Evolutionary conservation across 371 early-diverging fungal genomes (phyloP).

Genomic region (Lichtheimia hyalospora): DNA sequence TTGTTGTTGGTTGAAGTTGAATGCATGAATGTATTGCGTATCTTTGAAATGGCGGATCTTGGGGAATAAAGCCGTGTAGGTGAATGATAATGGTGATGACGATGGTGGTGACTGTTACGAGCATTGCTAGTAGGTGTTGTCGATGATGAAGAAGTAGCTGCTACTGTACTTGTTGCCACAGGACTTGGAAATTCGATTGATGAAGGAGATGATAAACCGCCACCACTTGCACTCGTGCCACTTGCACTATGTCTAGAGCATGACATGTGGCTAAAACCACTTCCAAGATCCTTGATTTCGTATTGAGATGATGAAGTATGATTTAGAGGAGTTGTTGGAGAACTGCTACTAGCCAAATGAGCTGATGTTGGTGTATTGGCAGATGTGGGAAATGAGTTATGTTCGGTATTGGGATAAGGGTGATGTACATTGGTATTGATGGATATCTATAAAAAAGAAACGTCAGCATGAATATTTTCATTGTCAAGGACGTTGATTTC

Average conservation of each 20-base stretch:
- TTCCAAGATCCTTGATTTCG: too few species aligned
- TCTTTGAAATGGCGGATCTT: constrained; percentile 35
- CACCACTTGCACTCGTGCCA: too few species aligned
- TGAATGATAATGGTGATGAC: constrained; percentile 8
- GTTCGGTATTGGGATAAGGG: constrained; percentile 13
- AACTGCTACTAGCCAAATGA: constrained; percentile 17
- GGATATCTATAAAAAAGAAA: constrained; percentile 16
- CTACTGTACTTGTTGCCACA: not conserved
- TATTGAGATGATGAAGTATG: constrained; percentile 3
- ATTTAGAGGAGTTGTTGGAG: constrained; percentile 30
- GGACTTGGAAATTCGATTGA: too few species aligned
- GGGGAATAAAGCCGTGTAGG: constrained; percentile 36
- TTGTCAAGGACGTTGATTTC: constrained; percentile 4
- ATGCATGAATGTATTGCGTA: constrained; percentile 29
- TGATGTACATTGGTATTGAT: constrained; percentile 25
- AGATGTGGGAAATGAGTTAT: constrained; percentile 12
- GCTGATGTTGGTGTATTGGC: constrained; percentile 23
- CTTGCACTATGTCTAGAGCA: too few species aligned
- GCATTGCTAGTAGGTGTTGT: too few species aligned
- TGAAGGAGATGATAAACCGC: too few species aligned
- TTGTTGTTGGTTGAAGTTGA: constrained; percentile 12
- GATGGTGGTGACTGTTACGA: not conserved
- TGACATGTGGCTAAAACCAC: too few species aligned
- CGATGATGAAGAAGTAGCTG: constrained; percentile 26
- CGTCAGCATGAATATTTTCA: not conserved